Evolutionary conservation across 495 filamentous ascomycete genomes (phyloP).

Genomic region (Aspergillus carlsbadensis): DNA sequence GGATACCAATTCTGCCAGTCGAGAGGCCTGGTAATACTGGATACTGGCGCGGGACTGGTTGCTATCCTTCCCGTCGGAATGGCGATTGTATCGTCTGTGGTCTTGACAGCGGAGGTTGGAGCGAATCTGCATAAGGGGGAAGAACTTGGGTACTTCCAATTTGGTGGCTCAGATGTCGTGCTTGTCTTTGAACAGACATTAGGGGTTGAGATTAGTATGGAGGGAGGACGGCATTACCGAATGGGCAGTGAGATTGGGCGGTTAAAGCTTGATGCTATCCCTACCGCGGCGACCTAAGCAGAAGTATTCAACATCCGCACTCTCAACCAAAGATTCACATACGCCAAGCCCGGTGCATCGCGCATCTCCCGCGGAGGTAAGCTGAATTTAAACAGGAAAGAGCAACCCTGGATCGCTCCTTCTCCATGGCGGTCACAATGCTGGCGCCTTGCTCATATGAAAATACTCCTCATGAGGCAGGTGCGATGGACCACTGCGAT

Average conservation of each 20-base stretch:
- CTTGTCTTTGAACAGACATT: slow-evolving; percentile 26
- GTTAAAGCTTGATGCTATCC: no score
- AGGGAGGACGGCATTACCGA: not conserved
- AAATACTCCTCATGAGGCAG: no score
- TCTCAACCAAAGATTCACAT: no score
- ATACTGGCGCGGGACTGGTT: slow-evolving; percentile 23
- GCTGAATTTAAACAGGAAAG: no score
- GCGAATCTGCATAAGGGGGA: slow-evolving; percentile 31
- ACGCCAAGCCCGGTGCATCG: no score
- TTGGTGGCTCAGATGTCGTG: slow-evolving; percentile 42
- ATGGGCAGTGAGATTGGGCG: slow-evolving; percentile 9
- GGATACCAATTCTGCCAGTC: slow-evolving; percentile 7
- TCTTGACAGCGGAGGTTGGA: slow-evolving; percentile 28
- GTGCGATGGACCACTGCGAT: no score
- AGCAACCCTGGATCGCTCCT: no score
- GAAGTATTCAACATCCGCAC: no score
- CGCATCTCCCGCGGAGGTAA: no score
- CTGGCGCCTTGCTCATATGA: no score
- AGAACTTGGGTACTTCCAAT: slow-evolving; percentile 42
- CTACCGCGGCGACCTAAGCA: no score
- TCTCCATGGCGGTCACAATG: no score
- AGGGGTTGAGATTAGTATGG: not conserved
- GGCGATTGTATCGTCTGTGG: slow-evolving; percentile 41
- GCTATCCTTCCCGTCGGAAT: slow-evolving; percentile 44
- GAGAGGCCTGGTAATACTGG: not conserved